Conservation (phyloP, 192 early-diverging fungal species). For the Pilaira anomala region DNA sequence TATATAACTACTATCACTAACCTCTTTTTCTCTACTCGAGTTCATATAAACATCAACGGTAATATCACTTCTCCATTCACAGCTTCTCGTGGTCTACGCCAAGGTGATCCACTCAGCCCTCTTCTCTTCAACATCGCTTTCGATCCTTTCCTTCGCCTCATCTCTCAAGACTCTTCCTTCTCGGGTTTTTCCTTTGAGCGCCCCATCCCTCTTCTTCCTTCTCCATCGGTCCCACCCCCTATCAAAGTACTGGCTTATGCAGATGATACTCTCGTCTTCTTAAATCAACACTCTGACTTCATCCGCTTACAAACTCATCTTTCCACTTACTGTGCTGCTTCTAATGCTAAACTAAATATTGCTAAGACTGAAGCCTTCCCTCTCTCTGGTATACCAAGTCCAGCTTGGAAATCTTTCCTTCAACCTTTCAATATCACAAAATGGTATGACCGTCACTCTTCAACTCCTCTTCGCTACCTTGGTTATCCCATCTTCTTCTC, state of each 20-base stretch:
- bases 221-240: no score
- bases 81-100: conserved; percentile 26
- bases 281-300: neutral
- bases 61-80: neutral
- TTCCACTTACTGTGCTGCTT: neutral
- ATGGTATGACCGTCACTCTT: neutral
- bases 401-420: neutral
- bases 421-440: neutral
- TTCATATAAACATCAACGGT: conserved; percentile 30
- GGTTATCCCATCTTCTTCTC: neutral
- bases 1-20: neutral
- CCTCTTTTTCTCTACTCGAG: conserved; percentile 13
- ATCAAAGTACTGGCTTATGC: conserved; percentile 2
- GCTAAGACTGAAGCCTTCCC: conserved; percentile 3
- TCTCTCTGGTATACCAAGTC: neutral
- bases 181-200: neutral
- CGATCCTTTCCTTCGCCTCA: conserved; percentile 24
- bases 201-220: neutral
- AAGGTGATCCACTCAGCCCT: conserved; percentile 37
- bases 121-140: conserved; percentile 30
- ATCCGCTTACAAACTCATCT: neutral
- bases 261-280: neutral
- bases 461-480: neutral
- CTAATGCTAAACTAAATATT: conserved; percentile 1
- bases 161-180: conserved; percentile 1